These are phyloP conservation scores for sweet orange (Citrus sinensis) DNA, from an alignment of 345 rosid species.

Conservation along the genomic window DNA sequence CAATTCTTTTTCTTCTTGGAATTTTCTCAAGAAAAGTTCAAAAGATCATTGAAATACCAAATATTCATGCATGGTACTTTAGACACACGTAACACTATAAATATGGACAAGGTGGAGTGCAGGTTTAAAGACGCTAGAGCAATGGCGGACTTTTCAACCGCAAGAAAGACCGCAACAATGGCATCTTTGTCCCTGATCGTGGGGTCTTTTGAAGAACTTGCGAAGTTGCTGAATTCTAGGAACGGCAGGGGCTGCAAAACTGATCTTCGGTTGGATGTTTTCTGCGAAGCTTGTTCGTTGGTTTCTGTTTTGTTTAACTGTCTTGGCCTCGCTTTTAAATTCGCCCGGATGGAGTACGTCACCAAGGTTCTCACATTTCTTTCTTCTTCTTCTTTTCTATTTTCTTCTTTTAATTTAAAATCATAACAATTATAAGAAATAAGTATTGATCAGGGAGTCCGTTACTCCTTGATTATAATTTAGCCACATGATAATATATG, in stretches of 20 bases:
- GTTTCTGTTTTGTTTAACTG: slow-evolving; percentile 66
- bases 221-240: slow-evolving; percentile 27
- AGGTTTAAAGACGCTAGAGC: not conserved
- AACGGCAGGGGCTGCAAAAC: slow-evolving; percentile 3
- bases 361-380: slow-evolving; percentile 46
- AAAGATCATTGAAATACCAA: not conserved
- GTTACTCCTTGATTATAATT: not conserved
- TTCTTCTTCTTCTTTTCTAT: not conserved
- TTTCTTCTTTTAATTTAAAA: not conserved
- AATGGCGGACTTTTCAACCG: slow-evolving; percentile 9
- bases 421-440: too few relatives aligned
- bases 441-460: not conserved
- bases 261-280: slow-evolving; percentile 45
- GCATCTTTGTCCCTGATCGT: slow-evolving; percentile 48
- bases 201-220: slow-evolving; percentile 60
- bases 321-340: slow-evolving; percentile 90
- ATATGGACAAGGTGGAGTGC: not conserved
- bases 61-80: too few relatives aligned
- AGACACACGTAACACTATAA: too few relatives aligned
- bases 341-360: slow-evolving; percentile 78
- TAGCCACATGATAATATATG: not conserved
- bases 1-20: not conserved
- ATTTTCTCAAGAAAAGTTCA: not conserved
- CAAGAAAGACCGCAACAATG: not conserved
- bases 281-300: slow-evolving; percentile 59